Conservation (phyloP, 2,329 filamentous ascomycete genomes). For the Stagonosporopsis rhizophila region DNA sequence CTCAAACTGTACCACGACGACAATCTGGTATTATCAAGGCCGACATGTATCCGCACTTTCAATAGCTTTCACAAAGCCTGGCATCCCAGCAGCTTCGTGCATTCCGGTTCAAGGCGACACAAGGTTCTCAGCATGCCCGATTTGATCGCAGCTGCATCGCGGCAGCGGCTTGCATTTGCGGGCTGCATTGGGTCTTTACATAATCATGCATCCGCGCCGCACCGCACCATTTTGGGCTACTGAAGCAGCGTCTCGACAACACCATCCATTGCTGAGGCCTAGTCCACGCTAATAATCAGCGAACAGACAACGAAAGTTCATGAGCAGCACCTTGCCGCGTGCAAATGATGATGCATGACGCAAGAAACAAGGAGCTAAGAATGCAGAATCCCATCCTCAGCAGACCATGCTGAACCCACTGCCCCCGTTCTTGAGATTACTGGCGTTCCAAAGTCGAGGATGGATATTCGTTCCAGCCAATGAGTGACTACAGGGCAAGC, state of each 20-base stretch:
- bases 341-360: neutral
- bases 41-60: neutral
- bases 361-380: neutral
- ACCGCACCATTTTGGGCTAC: conserved; percentile 28
- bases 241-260: conserved; percentile 2
- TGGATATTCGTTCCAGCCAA: conserved; percentile 4
- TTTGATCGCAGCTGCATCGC: conserved; percentile 9
- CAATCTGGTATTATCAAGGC: neutral
- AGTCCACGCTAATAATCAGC: neutral
- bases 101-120: neutral
- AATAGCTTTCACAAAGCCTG: conserved; percentile 3
- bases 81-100: neutral
- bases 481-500: neutral
- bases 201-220: conserved; percentile 11
- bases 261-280: neutral
- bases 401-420: neutral
- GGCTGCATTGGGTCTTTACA: conserved; percentile 8
- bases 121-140: conserved; percentile 2
- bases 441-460: neutral
- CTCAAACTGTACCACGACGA: neutral
- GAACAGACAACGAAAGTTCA: neutral
- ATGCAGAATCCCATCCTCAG: neutral
- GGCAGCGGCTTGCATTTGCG: conserved; percentile 20
- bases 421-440: neutral
- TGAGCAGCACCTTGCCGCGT: neutral